Evolutionary conservation across 129 eudicot genomes (phyloP).

Genomic region (Oenanthe sinensis): DNA sequence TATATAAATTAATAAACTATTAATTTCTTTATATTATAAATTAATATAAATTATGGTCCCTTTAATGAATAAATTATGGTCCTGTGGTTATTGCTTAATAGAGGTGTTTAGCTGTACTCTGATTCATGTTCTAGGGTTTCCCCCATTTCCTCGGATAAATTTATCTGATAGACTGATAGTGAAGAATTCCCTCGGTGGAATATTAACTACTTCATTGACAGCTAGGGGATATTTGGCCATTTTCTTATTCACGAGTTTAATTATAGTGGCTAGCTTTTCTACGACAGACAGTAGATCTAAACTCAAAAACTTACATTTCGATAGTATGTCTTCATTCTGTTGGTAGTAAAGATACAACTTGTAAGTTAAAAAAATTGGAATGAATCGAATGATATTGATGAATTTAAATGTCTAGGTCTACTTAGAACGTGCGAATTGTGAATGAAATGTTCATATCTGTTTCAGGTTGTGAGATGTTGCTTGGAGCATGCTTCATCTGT

Average conservation of each 20-base stretch:
- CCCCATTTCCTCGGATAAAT: not conserved
- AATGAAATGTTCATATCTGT: not conserved
- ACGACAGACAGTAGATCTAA: not conserved
- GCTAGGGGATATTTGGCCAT: not conserved
- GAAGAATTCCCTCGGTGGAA: not conserved
- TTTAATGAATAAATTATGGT: not conserved
- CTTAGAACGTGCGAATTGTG: not conserved
- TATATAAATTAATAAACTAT: not conserved
- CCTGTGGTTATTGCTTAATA: not conserved
- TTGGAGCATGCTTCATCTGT: slow-evolving; percentile 84
- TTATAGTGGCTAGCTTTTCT: not conserved
- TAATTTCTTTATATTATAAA: not conserved
- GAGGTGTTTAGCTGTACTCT: not conserved
- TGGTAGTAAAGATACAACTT: not conserved
- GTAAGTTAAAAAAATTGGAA: not conserved
- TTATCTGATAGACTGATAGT: not conserved
- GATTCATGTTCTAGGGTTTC: not conserved
- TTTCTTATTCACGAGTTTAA: not conserved
- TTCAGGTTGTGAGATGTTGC: slow-evolving; percentile 89
- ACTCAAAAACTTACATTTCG: not conserved
- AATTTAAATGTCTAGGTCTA: not conserved
- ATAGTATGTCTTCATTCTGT: not conserved
- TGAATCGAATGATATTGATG: not conserved
- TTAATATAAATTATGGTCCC: too few relatives aligned
- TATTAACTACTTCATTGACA: not conserved